A percentile compares a stretch with the other conserved stretches of the same genome.
Evolutionary conservation across 148 eudicot genomes (phyloP).

Genomic region (Fallopia convolvulus): DNA sequence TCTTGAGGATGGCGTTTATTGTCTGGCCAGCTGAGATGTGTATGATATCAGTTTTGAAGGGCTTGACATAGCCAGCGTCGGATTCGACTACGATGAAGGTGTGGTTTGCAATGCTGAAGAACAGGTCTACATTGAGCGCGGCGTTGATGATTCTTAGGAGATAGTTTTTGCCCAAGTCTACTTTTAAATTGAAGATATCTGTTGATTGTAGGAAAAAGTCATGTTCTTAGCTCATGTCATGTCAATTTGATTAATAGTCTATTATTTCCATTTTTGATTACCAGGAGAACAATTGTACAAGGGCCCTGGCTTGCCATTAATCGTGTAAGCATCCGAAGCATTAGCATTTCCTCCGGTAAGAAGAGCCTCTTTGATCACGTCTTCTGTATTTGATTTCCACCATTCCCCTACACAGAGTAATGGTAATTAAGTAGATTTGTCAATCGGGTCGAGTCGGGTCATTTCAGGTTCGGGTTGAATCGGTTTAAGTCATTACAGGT

Average conservation of each 20-base stretch:
- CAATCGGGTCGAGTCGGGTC: too few relatives aligned
- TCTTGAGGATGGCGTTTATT: constrained; percentile 39
- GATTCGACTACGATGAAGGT: constrained; percentile 38
- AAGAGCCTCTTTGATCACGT: constrained; percentile 38
- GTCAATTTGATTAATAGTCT: neutral
- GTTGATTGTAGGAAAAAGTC: neutral
- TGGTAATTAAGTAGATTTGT: too few relatives aligned
- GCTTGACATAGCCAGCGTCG: constrained; percentile 43
- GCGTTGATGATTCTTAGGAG: constrained; percentile 55
- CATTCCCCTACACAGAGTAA: constrained; percentile 37
- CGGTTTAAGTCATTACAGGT: too few relatives aligned
- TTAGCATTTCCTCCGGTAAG: constrained; percentile 48
- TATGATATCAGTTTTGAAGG: constrained; percentile 28
- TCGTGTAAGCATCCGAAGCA: constrained; percentile 53
- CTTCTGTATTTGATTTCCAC: constrained; percentile 49
- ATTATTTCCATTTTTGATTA: neutral
- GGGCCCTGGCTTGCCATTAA: constrained; percentile 53
- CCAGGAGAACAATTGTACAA: constrained; percentile 52
- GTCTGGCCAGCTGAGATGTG: constrained; percentile 49
- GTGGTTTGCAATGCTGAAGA: constrained; percentile 56
- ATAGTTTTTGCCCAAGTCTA: constrained; percentile 48
- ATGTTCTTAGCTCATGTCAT: too few relatives aligned
- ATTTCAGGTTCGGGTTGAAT: too few relatives aligned
- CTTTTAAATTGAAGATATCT: constrained; percentile 51
- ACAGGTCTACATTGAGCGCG: constrained; percentile 56